A percentile compares a stretch with the other conserved stretches of the same genome.
phyloP scores from a whole-genome alignment of 2,329 filamentous ascomycete species.

The Pseudogymnoascus sp. region DNA sequence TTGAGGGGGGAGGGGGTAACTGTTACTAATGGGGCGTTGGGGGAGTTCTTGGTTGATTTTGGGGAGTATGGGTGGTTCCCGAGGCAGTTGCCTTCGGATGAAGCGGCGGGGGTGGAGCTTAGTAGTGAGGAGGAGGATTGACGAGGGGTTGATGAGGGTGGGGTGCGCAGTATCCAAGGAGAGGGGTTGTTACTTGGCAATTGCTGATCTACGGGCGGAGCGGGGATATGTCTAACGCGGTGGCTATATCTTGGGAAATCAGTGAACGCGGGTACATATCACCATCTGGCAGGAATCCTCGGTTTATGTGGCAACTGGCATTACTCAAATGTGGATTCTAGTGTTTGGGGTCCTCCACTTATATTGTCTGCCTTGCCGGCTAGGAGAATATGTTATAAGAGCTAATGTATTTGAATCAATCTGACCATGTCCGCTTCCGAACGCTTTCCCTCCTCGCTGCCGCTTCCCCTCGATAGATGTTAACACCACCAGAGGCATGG shows the following conservation, averaged over 20 bases:
- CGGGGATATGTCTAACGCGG: background rate
- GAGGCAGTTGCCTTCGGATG: conserved; percentile 21
- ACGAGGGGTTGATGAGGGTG: background rate
- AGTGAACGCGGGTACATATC: background rate
- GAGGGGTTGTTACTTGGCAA: too few species aligned
- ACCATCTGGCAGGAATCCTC: background rate
- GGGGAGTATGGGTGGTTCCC: conserved; percentile 35
- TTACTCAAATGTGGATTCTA: conserved; percentile 8
- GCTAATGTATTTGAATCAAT: conserved; percentile 14
- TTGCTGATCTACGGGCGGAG: background rate
- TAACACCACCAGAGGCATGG: conserved; percentile 20
- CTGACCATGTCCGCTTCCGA: conserved; percentile 12
- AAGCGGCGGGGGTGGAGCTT: conserved; percentile 20
- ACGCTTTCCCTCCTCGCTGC: conserved; percentile 12
- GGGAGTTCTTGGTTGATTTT: conserved; percentile 29
- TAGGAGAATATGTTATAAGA: conserved; percentile 23
- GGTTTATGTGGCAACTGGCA: background rate
- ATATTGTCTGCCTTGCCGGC: conserved; percentile 12
- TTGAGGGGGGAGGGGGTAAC: conserved; percentile 29
- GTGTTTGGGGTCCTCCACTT: conserved; percentile 2
- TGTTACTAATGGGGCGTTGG: conserved; percentile 26
- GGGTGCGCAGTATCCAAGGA: too few species aligned
- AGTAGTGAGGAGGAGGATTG: conserved; percentile 23
- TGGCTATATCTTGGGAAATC: background rate
- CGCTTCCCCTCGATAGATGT: conserved; percentile 15